Percentiles rank a stretch among this genome's conserved stretches.
Conservation (phyloP, 2,329 filamentous ascomycete genomes). For the Scopulariopsis brevicaulis region DNA sequence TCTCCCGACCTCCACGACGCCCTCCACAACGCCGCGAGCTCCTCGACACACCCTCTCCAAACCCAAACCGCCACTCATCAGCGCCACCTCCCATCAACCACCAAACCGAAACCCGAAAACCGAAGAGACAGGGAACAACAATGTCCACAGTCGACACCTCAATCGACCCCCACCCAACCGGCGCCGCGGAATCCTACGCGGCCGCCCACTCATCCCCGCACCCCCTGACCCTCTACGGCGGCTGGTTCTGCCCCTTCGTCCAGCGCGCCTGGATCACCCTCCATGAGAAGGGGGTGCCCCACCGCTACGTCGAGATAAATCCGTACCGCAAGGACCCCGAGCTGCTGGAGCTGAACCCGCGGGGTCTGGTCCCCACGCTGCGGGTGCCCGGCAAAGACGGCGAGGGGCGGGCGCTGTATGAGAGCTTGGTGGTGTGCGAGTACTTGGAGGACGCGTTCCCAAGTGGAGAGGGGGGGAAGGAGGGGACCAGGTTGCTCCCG, state of each 20-base stretch:
- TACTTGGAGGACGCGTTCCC: constrained; percentile 64
- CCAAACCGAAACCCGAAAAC: background rate
- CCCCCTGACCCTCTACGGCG: constrained; percentile 55
- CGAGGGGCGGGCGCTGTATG: constrained; percentile 46
- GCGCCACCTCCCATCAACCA: background rate
- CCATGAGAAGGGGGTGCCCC: constrained; percentile 59
- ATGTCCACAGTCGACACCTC: constrained; percentile 37
- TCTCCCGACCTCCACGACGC: background rate
- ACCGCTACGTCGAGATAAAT: constrained; percentile 66
- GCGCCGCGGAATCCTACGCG: constrained; percentile 35
- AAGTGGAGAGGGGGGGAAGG: constrained; percentile 11
- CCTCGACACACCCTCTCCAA: background rate
- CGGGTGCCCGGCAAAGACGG: constrained; percentile 25
- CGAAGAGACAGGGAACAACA: background rate
- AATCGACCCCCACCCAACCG: constrained; percentile 32
- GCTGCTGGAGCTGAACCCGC: constrained; percentile 61
- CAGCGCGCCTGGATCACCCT: constrained; percentile 65
- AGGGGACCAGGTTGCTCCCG: constrained; percentile 38
- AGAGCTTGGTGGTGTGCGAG: constrained; percentile 62
- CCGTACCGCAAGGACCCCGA: constrained; percentile 62
- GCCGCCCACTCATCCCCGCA: constrained; percentile 32
- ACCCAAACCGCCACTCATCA: background rate
- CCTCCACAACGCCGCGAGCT: too few species aligned
- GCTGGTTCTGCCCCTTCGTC: constrained; percentile 64
- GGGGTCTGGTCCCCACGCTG: constrained; percentile 61